Percentiles rank a stretch among this genome's conserved stretches.
Conservation (phyloP, 2,329 filamentous ascomycete species). For the Ceratocystis cubensis region DNA sequence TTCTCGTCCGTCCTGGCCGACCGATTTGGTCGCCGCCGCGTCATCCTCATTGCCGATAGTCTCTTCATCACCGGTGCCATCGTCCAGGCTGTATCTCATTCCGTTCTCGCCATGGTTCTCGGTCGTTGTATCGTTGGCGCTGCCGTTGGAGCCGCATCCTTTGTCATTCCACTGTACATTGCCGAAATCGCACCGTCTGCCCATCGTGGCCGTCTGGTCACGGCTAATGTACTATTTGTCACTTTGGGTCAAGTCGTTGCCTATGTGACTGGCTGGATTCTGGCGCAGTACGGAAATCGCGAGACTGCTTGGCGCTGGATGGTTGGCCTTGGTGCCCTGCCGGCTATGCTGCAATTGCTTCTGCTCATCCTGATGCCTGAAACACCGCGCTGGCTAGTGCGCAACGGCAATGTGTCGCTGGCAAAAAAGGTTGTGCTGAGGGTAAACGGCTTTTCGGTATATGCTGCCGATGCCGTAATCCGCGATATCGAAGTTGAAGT, state of each 20-base stretch:
- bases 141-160: constrained; percentile 63
- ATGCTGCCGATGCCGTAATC: constrained; percentile 47
- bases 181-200: constrained; percentile 69
- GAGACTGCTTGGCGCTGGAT: constrained; percentile 74
- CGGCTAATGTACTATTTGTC: constrained; percentile 69
- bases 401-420: constrained; percentile 46
- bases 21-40: constrained; percentile 45
- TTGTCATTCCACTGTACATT: constrained; percentile 80
- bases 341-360: constrained; percentile 57
- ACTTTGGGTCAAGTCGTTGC: constrained; percentile 82
- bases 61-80: constrained; percentile 58
- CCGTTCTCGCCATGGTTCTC: constrained; percentile 51
- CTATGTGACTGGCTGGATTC: constrained; percentile 69
- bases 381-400: constrained; percentile 77
- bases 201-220: constrained; percentile 67
- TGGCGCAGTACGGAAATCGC: constrained; percentile 42
- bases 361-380: constrained; percentile 68
- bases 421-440: constrained; percentile 58
- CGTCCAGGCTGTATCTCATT: constrained; percentile 46
- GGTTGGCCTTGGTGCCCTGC: constrained; percentile 71
- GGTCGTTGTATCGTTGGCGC: constrained; percentile 59
- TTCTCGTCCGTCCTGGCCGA: constrained; percentile 54
- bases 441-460: constrained; percentile 31
- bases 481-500: constrained; percentile 63
- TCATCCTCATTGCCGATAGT: constrained; percentile 50